Base-by-base conservation (phyloP, 2,329 filamentous ascomycete species). In the Aspergillus sp. region DNA sequence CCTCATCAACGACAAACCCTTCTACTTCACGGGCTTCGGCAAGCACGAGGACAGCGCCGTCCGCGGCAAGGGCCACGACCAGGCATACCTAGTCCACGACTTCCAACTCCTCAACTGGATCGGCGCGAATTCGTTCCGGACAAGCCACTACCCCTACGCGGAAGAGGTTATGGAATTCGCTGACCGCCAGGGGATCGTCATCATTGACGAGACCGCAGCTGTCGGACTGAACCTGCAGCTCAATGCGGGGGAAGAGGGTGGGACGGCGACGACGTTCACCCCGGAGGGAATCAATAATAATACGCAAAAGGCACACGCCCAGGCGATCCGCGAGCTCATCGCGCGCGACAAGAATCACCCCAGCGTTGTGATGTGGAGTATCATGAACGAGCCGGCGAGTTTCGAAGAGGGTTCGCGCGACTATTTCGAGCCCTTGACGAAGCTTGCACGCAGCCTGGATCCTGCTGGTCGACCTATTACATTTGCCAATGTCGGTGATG, bases 51-150 rank as follows among this genome's bases (percentile, higher is more conserved):
- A 52, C 17, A 33, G 22, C 12, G n/a, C 50, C 0, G 33, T 52
- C 24, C 50, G 50, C 40, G 50, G 50, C 40, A 52, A 52, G n/a
- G 70, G 68, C 17, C 63, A 69, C 56, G 69, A 72, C 11, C 61
- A 63, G 12, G 67, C 67, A 2, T 70, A 68, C 57, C 68, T 72
- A 66, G 59, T 72, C 2, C 70, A 70, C 47, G 70, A 72, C 48
- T 72, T 70, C 51, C 56, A 66, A 20, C 60, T 72, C 7, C 56
- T 72, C 49, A 50, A 64, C 17, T 71, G 70, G 68, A 66, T 66
- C 1, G 67, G 67, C 2, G 70, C 70, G 2, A 72, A 72, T 56
- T 72, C 70, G 4, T 72, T 72, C 59, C 63, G 70, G 2, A 70
- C 68, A 1, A 61, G 68, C 0, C 67, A 72, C 54, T 72, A 72